These are phyloP conservation scores for Aspergillus campestris DNA, from an alignment of 495 filamentous ascomycete species.

Conservation along the genomic window DNA sequence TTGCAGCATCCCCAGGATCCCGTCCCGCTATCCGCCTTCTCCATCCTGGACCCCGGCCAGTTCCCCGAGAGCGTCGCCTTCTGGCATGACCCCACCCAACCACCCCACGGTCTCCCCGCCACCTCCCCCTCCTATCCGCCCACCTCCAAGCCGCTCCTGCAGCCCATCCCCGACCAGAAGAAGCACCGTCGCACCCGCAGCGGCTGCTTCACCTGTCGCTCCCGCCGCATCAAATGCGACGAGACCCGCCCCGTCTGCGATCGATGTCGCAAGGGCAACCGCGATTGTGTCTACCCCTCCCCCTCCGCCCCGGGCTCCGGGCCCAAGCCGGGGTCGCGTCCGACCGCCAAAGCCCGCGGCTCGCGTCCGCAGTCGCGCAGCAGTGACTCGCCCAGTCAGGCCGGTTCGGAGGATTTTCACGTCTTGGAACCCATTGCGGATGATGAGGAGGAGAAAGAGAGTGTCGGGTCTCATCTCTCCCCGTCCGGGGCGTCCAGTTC, in stretches of 20 bases:
- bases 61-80: slow-evolving; percentile 37
- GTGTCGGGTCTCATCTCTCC: slow-evolving; percentile 19
- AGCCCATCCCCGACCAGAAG: slow-evolving; percentile 55
- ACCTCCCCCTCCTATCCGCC: slow-evolving; percentile 18
- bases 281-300: slow-evolving; percentile 78
- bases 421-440: slow-evolving; percentile 57
- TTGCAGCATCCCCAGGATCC: slow-evolving; percentile 9
- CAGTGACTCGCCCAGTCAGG: slow-evolving; percentile 42
- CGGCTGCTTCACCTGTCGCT: slow-evolving; percentile 90
- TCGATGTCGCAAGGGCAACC: slow-evolving; percentile 73
- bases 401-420: slow-evolving; percentile 35
- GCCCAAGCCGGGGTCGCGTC: slow-evolving; percentile 29
- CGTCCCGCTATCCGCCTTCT: slow-evolving; percentile 25
- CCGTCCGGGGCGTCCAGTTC: slow-evolving; percentile 14
- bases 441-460: slow-evolving; percentile 49
- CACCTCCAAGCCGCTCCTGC: slow-evolving; percentile 22
- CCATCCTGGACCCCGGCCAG: slow-evolving; percentile 27
- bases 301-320: slow-evolving; percentile 35
- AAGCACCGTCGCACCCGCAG: slow-evolving; percentile 92
- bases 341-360: slow-evolving; percentile 36
- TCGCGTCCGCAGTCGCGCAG: slow-evolving; percentile 36
- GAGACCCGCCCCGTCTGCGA: slow-evolving; percentile 83
- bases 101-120: slow-evolving; percentile 10
- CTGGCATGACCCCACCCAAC: slow-evolving; percentile 30
- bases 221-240: slow-evolving; percentile 88